These are phyloP conservation scores for Sequoia sempervirens DNA, from an alignment of 75 land plant species.

Conservation along the genomic window DNA sequence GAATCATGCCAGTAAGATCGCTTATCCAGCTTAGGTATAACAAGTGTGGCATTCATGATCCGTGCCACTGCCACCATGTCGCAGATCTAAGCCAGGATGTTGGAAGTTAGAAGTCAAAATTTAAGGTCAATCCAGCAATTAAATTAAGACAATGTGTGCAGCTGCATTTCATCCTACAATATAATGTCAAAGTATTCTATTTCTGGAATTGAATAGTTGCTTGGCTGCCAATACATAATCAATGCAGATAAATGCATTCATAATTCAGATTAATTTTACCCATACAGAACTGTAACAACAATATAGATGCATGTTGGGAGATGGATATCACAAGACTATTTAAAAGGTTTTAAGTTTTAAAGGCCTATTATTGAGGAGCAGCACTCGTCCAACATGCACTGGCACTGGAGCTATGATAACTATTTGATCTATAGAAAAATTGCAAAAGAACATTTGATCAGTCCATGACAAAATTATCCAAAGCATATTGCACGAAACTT, in stretches of 20 bases:
- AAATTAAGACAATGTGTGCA: background rate
- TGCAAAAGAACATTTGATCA: background rate
- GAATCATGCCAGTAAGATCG: constrained; percentile 95
- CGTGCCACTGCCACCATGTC: constrained; percentile 99
- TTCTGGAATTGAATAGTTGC: background rate
- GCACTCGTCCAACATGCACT: background rate
- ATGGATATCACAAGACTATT: background rate
- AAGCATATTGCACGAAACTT: background rate
- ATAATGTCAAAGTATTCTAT: background rate
- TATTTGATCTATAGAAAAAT: background rate
- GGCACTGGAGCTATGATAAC: background rate
- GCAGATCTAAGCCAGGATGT: constrained; percentile 57
- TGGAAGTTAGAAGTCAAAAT: constrained; percentile 1
- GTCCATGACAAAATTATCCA: background rate
- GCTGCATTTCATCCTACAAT: background rate
- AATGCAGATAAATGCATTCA: background rate
- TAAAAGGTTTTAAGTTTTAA: background rate
- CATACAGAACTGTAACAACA: background rate
- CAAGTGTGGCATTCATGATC: constrained; percentile 91
- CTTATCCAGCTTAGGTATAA: constrained; percentile 93
- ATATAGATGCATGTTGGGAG: background rate
- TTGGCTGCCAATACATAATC: background rate
- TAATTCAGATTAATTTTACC: background rate
- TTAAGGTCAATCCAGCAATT: background rate
- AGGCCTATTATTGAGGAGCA: background rate